Evolutionary conservation across 805 yeast species (phyloP).

Genomic region (Lachancea cidri): DNA sequence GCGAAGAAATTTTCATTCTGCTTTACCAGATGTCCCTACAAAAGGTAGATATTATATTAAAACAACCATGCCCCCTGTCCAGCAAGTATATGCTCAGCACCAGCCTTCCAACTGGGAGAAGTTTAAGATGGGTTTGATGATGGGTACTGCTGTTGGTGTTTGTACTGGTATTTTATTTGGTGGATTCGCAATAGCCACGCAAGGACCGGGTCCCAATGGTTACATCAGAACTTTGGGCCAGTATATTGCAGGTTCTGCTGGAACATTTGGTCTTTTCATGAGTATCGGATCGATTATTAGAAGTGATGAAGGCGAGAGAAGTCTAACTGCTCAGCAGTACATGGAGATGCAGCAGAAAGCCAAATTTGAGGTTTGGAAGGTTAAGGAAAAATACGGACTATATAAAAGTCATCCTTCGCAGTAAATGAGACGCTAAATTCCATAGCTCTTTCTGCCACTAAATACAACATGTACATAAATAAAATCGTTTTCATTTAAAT

Average conservation of each 20-base stretch:
- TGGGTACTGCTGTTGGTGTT: conserved; percentile 84
- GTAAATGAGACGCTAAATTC: not conserved
- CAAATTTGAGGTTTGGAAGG: conserved; percentile 29
- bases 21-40: not conserved
- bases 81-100: conserved; percentile 53
- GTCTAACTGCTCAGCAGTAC: conserved; percentile 11
- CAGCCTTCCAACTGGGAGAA: conserved; percentile 90
- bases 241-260: conserved; percentile 93
- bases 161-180: conserved; percentile 95
- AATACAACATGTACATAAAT: not conserved
- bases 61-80: conserved; percentile 48
- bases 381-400: conserved; percentile 14
- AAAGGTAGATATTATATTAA: too few relatives aligned
- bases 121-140: conserved; percentile 96
- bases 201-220: conserved; percentile 98
- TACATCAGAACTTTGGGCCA: conserved; percentile 95
- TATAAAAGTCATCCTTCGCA: conserved; percentile 3
- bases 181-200: conserved; percentile 81
- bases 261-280: conserved; percentile 95
- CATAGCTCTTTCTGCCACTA: not conserved
- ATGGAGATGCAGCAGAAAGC: conserved; percentile 28
- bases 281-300: conserved; percentile 90
- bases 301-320: conserved; percentile 47
- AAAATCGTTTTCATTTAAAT: not conserved
- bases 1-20: conserved; percentile 1